Evolutionary conservation across 495 filamentous ascomycete genomes (phyloP).

Genomic region (Amphirosellinia nigrospora): DNA sequence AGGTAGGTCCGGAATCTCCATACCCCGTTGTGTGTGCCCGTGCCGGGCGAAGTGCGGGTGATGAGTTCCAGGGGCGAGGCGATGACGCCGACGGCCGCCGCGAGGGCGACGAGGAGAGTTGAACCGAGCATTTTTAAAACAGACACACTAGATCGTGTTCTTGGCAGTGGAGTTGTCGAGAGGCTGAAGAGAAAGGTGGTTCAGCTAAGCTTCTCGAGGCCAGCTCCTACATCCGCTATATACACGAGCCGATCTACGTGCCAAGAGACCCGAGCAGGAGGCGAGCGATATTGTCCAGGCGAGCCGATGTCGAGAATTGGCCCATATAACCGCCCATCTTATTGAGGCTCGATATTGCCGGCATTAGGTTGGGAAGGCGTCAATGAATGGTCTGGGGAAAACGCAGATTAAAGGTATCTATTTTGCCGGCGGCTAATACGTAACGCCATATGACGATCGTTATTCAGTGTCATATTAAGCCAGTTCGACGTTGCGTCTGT

Average conservation of each 20-base stretch:
- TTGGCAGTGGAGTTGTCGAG: constrained; percentile 11
- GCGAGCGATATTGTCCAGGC: background rate
- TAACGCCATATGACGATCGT: constrained; percentile 1
- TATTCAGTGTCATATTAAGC: background rate
- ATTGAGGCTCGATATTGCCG: constrained; percentile 22
- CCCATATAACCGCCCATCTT: constrained; percentile 19
- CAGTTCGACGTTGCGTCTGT: background rate
- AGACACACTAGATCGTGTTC: background rate
- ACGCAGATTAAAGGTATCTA: constrained; percentile 8
- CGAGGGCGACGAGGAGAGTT: constrained; percentile 44
- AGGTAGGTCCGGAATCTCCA: background rate
- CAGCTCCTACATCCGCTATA: constrained; percentile 13
- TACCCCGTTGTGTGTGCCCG: constrained; percentile 57
- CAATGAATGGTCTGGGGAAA: constrained; percentile 1
- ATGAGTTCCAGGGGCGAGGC: constrained; percentile 48
- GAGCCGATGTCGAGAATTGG: background rate
- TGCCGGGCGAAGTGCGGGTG: constrained; percentile 46
- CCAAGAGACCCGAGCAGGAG: background rate
- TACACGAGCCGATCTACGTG: constrained; percentile 10
- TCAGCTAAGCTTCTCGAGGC: constrained; percentile 12
- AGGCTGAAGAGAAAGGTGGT: constrained; percentile 1
- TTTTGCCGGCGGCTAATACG: constrained; percentile 23
- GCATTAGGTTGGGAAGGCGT: background rate
- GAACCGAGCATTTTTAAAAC: constrained; percentile 35
- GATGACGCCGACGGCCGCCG: constrained; percentile 45